phyloP scores from a whole-genome alignment of 805 yeast species.

The Myxozyma udenii region DNA sequence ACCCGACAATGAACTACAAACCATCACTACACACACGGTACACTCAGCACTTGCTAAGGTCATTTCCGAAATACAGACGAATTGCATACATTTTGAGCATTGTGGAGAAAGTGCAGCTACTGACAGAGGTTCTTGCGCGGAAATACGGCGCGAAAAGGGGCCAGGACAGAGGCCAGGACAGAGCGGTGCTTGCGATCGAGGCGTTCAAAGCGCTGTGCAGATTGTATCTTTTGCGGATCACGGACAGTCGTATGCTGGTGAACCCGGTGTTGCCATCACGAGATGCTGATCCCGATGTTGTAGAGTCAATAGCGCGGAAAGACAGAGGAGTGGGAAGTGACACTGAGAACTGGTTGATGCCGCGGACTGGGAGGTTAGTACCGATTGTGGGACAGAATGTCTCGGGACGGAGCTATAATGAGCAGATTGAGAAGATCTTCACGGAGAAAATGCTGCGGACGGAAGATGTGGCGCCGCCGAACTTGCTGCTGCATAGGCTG shows the following conservation, averaged over 20 bases:
- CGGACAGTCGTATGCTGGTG: constrained; percentile 36
- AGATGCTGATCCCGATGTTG: constrained; percentile 38
- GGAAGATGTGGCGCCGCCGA: constrained; percentile 39
- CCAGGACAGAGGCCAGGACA: constrained; percentile 36
- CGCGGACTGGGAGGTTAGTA: constrained; percentile 30
- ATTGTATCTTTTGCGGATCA: constrained; percentile 34
- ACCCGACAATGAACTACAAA: constrained; percentile 12
- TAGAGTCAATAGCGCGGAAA: constrained; percentile 8
- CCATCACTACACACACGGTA: constrained; percentile 35
- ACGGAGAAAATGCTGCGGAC: constrained; percentile 33
- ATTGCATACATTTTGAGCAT: constrained; percentile 36
- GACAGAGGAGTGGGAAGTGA: constrained; percentile 1
- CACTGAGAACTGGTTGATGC: constrained; percentile 24
- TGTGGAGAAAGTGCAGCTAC: constrained; percentile 39
- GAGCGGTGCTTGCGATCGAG: constrained; percentile 32
- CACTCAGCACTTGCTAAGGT: constrained; percentile 29
- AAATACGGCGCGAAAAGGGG: constrained; percentile 32
- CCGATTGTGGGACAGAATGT: constrained; percentile 8
- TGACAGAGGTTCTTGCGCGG: constrained; percentile 40
- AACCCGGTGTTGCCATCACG: constrained; percentile 38
- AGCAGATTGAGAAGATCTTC: constrained; percentile 30
- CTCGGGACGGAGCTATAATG: not conserved
- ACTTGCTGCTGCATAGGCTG: constrained; percentile 36
- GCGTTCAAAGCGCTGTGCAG: constrained; percentile 35
- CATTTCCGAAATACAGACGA: constrained; percentile 31